Base-by-base conservation (phyloP, 441 rosid genomes). In the Cnidoscolus chayamansa region DNA sequence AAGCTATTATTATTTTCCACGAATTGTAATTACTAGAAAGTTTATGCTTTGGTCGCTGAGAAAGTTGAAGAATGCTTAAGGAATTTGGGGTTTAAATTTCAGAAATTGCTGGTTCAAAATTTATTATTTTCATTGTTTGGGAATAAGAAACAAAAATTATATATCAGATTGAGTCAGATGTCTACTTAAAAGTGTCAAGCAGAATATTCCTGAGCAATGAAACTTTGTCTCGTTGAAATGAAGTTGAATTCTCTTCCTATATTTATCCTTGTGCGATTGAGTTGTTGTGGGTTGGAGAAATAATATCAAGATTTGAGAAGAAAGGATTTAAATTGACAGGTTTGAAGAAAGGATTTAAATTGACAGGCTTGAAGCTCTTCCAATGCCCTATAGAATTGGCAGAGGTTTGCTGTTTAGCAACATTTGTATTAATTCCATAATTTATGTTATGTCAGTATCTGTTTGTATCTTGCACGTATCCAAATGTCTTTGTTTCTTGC, bases 261-360 rank as follows among this genome's bases (percentile, higher is more conserved):
- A 58, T 65, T 60, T 30, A 62, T 66, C 13, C 47, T 17, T 37
- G 12, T 65, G 43, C 10, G 47, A 9, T 51, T 74, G 50, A 60
- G 15, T 68, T 74, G 53, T 77, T 72, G 67, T 82, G 92, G 98
- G 97, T 92, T 63, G 98, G 98, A 69, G 97, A 94, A 85, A 85
- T 94, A 69, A 89, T 94, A 66, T 89, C 97, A 47, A 89, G 97
- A 77, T 94, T 94, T 76, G 97, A 94, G 90, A 92, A 84, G 86
- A 94, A 94, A 78, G 97, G 98, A 32, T 25, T 25, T 25, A 25
- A 25, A 25, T 25, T 25, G 25, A 25, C 25, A 25, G 25, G 25
- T 25, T 25, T 25, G 25, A 25, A 25, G 25, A 25, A 25, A 25
- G 25, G 25, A 25, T 94, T 94, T 79, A 87, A 88, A 76, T 68